These are phyloP conservation scores for Fusarium circinatum DNA, from an alignment of 2,329 filamentous ascomycete genomes.

Conservation along the genomic window DNA sequence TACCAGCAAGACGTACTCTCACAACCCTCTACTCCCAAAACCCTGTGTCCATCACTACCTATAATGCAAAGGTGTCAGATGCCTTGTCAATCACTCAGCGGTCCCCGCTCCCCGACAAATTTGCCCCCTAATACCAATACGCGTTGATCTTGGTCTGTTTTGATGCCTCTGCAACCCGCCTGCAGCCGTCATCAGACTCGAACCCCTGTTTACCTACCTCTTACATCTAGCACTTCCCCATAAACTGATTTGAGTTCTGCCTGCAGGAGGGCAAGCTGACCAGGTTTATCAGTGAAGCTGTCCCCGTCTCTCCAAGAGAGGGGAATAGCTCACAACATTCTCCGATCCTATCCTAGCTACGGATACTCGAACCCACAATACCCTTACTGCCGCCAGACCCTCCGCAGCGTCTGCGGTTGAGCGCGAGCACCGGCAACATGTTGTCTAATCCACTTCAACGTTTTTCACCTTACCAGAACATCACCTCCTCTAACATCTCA, in stretches of 20 bases:
- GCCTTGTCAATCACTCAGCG: constrained; percentile 30
- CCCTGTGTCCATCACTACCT: constrained; percentile 23
- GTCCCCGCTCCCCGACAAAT: constrained; percentile 33
- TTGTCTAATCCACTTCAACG: constrained; percentile 72
- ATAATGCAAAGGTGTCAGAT: constrained; percentile 31
- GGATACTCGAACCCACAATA: constrained; percentile 15
- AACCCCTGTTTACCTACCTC: constrained; percentile 34
- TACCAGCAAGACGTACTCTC: neutral
- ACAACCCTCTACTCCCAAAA: neutral
- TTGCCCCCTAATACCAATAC: constrained; percentile 25
- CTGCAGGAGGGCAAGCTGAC: constrained; percentile 41
- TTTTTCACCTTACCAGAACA: constrained; percentile 68
- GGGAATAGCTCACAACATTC: constrained; percentile 25
- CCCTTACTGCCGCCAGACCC: constrained; percentile 1
- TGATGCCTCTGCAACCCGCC: constrained; percentile 32
- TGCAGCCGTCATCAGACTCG: constrained; percentile 36
- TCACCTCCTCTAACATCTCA: constrained; percentile 66
- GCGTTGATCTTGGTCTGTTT: constrained; percentile 39
- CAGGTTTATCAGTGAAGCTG: constrained; percentile 38
- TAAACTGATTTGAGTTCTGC: constrained; percentile 39
- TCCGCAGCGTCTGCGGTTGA: constrained; percentile 5
- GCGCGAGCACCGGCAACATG: constrained; percentile 56
- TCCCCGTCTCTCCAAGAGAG: constrained; percentile 31
- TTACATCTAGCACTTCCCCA: constrained; percentile 39
- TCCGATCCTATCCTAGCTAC: constrained; percentile 8